phyloP scores from a whole-genome alignment of 169 alveolate species.

The Plasmodium reichenowi region DNA sequence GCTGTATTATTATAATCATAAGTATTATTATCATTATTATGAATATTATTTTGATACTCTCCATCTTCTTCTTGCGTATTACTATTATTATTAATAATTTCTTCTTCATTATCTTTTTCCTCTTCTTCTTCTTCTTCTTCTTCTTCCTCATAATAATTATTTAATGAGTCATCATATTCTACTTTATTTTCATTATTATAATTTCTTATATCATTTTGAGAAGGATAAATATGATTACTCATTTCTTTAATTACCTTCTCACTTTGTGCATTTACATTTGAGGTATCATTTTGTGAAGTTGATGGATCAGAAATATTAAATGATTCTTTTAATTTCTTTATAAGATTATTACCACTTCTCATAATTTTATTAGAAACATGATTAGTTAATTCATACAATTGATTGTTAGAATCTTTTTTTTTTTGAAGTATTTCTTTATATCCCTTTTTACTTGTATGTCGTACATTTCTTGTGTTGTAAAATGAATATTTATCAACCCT shows the following conservation, averaged over 20 bases:
- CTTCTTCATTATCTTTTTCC: not conserved
- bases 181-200: constrained; percentile 11
- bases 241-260: not conserved
- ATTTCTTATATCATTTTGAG: constrained; percentile 10
- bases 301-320: not conserved
- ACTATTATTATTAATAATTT: constrained; percentile 3
- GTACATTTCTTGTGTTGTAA: not conserved
- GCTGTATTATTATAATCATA: constrained; percentile 1
- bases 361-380: constrained; percentile 4
- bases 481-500: not conserved
- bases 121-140: not conserved
- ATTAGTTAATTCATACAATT: constrained; percentile 12
- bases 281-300: constrained; percentile 14
- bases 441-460: not conserved
- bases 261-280: not conserved
- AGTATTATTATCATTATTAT: constrained; percentile 5
- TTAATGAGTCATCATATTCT: constrained; percentile 16
- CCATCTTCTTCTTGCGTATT: not conserved
- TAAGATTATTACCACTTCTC: not conserved
- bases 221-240: constrained; percentile 4
- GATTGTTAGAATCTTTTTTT: not conserved
- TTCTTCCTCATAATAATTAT: constrained; percentile 13
- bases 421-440: not conserved
- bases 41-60: not conserved
- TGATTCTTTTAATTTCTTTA: not conserved